phyloP scores from a whole-genome alignment of 1,284 basidiomycete species.

The Microbotryum violaceum region DNA sequence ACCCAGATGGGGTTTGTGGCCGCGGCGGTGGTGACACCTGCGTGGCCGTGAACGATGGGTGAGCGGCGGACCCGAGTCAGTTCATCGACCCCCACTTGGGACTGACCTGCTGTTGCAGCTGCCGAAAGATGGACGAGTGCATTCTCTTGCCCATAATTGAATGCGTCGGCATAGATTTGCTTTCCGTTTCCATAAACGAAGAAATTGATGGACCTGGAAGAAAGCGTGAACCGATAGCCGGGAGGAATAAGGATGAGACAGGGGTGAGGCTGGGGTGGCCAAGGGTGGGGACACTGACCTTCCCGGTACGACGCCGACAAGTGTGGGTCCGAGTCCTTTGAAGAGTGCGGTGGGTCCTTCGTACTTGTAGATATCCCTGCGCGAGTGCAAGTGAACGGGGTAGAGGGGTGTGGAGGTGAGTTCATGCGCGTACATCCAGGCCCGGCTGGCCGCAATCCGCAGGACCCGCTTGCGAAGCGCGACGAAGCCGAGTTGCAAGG shows the following conservation, averaged over 20 bases:
- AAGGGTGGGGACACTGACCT: slow-evolving; percentile 46
- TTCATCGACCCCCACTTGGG: background rate
- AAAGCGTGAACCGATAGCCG: background rate
- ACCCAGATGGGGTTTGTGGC: slow-evolving; percentile 99
- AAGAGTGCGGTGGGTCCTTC: slow-evolving; percentile 88
- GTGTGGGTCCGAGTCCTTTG: slow-evolving; percentile 86
- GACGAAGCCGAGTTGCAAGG: too few species aligned
- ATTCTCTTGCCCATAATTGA: slow-evolving; percentile 75
- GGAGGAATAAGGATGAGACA: background rate
- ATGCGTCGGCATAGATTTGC: slow-evolving; percentile 70
- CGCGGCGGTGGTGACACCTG: slow-evolving; percentile 71
- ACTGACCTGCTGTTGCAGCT: slow-evolving; percentile 63
- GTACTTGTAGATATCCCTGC: slow-evolving; percentile 76
- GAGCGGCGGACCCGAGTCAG: background rate
- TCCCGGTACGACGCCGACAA: slow-evolving; percentile 91
- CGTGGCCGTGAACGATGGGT: slow-evolving; percentile 36
- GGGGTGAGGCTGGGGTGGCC: background rate
- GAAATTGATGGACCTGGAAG: slow-evolving; percentile 73
- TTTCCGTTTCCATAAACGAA: slow-evolving; percentile 98
- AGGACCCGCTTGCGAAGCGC: too few species aligned
- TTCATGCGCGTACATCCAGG: too few species aligned
- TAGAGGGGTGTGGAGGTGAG: too few species aligned
- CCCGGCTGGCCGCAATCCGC: too few species aligned
- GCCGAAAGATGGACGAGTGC: slow-evolving; percentile 75
- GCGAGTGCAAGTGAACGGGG: too few species aligned